Base-by-base conservation (phyloP, 2,329 filamentous ascomycete species). In the Aspergillus sojae region DNA sequence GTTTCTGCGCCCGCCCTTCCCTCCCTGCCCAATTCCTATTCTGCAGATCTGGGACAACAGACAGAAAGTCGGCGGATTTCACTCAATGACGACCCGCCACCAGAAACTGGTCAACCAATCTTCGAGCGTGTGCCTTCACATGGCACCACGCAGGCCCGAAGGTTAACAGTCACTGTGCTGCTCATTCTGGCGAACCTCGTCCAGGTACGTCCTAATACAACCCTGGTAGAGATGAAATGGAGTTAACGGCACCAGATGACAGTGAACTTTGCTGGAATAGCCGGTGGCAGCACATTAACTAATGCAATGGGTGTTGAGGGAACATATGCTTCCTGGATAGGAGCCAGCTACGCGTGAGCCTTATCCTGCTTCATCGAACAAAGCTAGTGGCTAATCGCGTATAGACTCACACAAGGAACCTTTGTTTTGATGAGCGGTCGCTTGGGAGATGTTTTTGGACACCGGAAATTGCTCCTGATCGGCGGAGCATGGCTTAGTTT, bases 341-440 rank as follows among this genome's bases (percentile, higher is more conserved):
- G 62, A 2, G 71, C 71, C 54, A 73, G 71, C 55, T 73, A 73
- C 60, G 66, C 62, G 71, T 72, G 59, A 65, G 62, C 43, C 10
- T 36, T 14, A 1, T 23, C 23, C 48, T 26, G 14, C 19, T 23
- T 32, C 23, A 32, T n/a, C 7, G 9, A 23, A 6, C 5, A 5
- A 16, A 21, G 23, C 26, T 36, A 23, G 53, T 3, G 28, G 36
- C 60, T 58, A 30, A 61, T 56, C 2, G 26, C 36, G 16, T 32
- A 14, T 28, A 83, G 81, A 1, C 72, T 85, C 14, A 81, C 84
- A 0, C 82, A 85, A 65, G 86, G 86, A 12, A 84, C 86, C 0
- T 88, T 88, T 67, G 84, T 89, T 36, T 77, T 89, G 3, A 77
- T 86, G 2, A 83, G 82, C 2, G 86, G 86, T 3, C 81, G 87